Evolutionary conservation across 78 protist species (phyloP).

Genomic region (Dictyostelium discoideum): dicty_2.7 NC_007088.5:2281001-2281500

Average conservation of each 20-base stretch:
- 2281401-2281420: neutral
- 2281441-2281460: neutral
- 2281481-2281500: too few species aligned
- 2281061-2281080: constrained; percentile 54
- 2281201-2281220: neutral
- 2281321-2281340: constrained; percentile 8
- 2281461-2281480: neutral
- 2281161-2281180: constrained; percentile 8
- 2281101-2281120: constrained; percentile 15
- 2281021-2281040: constrained; percentile 21
- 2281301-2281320: constrained; percentile 40
- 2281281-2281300: constrained; percentile 73
- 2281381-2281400: neutral
- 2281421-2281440: too few species aligned
- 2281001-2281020: constrained; percentile 36
- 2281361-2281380: neutral
- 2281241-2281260: constrained; percentile 29
- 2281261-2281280: constrained; percentile 33
- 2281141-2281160: constrained; percentile 12
- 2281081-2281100: constrained; percentile 29
- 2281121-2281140: constrained; percentile 43
- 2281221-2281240: neutral
- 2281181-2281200: too few species aligned
- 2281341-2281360: constrained; percentile 29
- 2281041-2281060: neutral